Base-by-base conservation (phyloP, 805 yeast genomes). In the Zygosaccharomyces siamensis region DNA sequence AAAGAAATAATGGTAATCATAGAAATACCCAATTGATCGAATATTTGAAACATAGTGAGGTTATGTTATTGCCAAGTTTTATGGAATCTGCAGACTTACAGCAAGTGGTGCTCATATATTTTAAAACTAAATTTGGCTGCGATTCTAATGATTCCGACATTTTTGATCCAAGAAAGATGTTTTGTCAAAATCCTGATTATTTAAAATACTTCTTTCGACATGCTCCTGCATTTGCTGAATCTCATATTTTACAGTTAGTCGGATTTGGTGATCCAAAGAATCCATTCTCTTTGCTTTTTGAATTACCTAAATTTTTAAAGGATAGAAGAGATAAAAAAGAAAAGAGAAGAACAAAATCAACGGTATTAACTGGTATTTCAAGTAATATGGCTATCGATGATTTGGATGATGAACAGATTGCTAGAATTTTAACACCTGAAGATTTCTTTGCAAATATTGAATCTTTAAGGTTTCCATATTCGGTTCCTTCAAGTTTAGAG, bases 211-310 rank as follows among this genome's bases (percentile, higher is more conserved):
- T 89, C 86, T 83, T 82, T 59, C 84, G 84, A 58, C 84, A 85
- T 61, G 82, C 88, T 1, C 78, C 89, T 3, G 75, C 81, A 33
- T 84, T 86, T 71, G 92, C 93, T 2, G 72, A 85, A 42, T 80
- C 89, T 24, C 86, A 86, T 58, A 80, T 86, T 46, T 77, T 81
- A 57, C 92, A 86, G 68, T 62, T 86, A 46, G 78, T 84, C 40
- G 93, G 93, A 1, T 83, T 86, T 65, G 95, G 93, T 30, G 85
- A 84, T 60, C 76, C 86, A 4, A 72, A 74, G 39, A 86, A 84
- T 59, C 89, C 92, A 16, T 85, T 86, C 68, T 89, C 92, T 5
- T 79, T 82, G 57, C 62, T 86, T 11, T 86, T 86, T 65, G 82
- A 78, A 48, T 69, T 86, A 20, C 84, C 90, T 0, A 86, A 83